Evolutionary conservation across 768 basidiomycete species (phyloP).

Genomic region (Phaeotremella fagi): DNA sequence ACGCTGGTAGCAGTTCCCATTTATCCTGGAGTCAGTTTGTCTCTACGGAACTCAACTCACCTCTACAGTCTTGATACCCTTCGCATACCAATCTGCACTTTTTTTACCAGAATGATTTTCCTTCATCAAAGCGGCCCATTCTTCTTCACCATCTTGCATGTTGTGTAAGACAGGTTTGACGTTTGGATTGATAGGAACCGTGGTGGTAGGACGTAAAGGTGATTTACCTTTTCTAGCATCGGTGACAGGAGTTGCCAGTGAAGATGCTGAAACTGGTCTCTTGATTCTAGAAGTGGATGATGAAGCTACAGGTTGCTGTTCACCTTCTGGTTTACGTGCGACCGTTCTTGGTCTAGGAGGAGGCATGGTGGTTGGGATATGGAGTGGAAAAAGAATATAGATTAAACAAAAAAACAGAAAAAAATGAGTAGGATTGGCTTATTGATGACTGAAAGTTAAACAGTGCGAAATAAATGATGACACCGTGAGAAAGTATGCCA

Average conservation of each 20-base stretch:
- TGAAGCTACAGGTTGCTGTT: background rate
- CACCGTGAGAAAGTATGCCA: background rate
- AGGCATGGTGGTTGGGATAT: too few relatives aligned
- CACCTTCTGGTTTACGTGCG: background rate
- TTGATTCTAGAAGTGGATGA: background rate
- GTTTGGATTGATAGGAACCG: constrained; percentile 5
- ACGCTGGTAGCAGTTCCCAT: constrained; percentile 95
- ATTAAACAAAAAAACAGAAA: background rate
- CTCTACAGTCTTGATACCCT: constrained; percentile 85
- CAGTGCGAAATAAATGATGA: background rate
- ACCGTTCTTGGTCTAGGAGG: background rate
- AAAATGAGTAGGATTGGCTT: background rate
- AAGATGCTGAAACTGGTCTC: background rate
- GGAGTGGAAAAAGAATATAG: too few relatives aligned
- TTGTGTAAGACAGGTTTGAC: constrained; percentile 24
- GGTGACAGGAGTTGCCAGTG: background rate
- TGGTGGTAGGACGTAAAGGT: constrained; percentile 5
- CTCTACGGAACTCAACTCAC: constrained; percentile 53
- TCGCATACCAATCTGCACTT: constrained; percentile 64
- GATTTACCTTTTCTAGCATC: constrained; percentile 13
- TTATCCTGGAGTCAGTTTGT: constrained; percentile 68
- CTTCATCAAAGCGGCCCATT: constrained; percentile 46
- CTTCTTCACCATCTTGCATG: constrained; percentile 40
- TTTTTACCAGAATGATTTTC: constrained; percentile 39
- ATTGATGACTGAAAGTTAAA: background rate